phyloP scores from a whole-genome alignment of 2,329 filamentous ascomycete genomes.

The Hypoxylon rubiginosum region DNA sequence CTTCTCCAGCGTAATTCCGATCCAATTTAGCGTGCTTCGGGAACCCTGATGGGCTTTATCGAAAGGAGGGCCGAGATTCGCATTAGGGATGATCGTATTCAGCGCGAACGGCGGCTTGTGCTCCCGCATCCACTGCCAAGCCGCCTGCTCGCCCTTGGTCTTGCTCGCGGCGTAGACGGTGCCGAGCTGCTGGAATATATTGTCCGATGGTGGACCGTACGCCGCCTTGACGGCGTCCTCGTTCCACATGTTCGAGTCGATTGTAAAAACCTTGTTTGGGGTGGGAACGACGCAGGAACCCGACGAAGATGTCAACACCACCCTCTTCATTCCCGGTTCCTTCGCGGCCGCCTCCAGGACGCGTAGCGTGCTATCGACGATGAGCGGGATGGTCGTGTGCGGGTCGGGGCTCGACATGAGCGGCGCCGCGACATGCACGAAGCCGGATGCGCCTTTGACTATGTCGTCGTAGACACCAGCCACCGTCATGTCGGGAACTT shows the following conservation, averaged over 20 bases:
- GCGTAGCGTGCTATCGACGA: slow-evolving; percentile 28
- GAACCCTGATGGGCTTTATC: slow-evolving; percentile 37
- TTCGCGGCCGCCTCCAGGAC: slow-evolving; percentile 36
- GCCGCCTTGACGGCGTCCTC: slow-evolving; percentile 33
- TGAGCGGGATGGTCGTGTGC: slow-evolving; percentile 27
- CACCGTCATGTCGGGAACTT: slow-evolving; percentile 36
- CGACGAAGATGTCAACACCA: slow-evolving; percentile 44
- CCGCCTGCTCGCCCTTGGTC: slow-evolving; percentile 38
- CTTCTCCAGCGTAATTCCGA: slow-evolving; percentile 33
- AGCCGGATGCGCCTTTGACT: slow-evolving; percentile 36
- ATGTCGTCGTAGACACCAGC: slow-evolving; percentile 37
- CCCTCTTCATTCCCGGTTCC: slow-evolving; percentile 41
- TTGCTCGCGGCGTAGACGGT: slow-evolving; percentile 43
- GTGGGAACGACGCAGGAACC: slow-evolving; percentile 24
- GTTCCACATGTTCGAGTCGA: slow-evolving; percentile 43
- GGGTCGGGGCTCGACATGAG: slow-evolving; percentile 37
- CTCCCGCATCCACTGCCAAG: slow-evolving; percentile 42
- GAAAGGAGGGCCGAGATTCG: slow-evolving; percentile 42
- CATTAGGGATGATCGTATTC: slow-evolving; percentile 44
- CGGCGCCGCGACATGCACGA: slow-evolving; percentile 41
- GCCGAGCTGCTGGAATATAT: slow-evolving; percentile 20
- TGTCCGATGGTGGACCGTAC: slow-evolving; percentile 32
- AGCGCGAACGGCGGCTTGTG: slow-evolving; percentile 38
- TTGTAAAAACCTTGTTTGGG: slow-evolving; percentile 28
- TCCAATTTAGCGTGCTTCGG: slow-evolving; percentile 24